Conservation (phyloP, 1,139 yeast species). For the Yamadazyma sp. region DNA sequence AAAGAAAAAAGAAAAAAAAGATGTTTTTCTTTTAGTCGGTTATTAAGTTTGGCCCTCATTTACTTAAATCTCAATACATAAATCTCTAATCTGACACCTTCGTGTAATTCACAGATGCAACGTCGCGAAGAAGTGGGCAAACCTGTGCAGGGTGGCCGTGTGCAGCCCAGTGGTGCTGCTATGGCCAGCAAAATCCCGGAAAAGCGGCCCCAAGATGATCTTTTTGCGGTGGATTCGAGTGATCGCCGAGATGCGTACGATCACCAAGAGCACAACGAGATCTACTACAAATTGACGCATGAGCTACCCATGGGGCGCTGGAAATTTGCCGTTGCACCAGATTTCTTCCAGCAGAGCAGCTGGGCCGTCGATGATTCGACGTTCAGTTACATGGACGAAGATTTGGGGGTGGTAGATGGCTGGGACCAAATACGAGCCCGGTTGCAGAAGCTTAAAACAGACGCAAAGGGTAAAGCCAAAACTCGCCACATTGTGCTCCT, state of each 20-base stretch:
- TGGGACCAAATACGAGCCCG: conserved; percentile 46
- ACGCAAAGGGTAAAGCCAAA: neutral
- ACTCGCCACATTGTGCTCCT: conserved; percentile 35
- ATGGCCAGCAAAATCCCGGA: neutral
- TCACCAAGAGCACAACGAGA: conserved; percentile 30
- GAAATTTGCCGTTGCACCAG: conserved; percentile 45
- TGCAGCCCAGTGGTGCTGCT: too few species aligned
- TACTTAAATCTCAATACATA: too few species aligned
- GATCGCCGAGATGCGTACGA: conserved; percentile 40
- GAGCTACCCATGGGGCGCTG: conserved; percentile 25
- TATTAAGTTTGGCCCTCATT: neutral
- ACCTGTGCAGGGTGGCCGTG: too few species aligned
- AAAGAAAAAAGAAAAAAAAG: neutral
- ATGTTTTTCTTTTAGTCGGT: neutral
- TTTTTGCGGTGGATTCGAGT: conserved; percentile 27
- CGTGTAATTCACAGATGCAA: too few species aligned
- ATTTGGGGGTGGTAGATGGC: conserved; percentile 47
- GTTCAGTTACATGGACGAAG: conserved; percentile 46
- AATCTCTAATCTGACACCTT: too few species aligned
- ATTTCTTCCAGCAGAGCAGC: conserved; percentile 54
- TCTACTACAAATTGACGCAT: conserved; percentile 15
- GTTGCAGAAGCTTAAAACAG: conserved; percentile 31
- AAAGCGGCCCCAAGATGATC: conserved; percentile 4
- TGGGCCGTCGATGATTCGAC: conserved; percentile 43
- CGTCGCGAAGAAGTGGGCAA: too few species aligned